Evolutionary conservation across 2,329 filamentous ascomycete species (phyloP), one percentile per base, ranked within the genome.

Genomic region (Pezicula rhizophila): DNA sequence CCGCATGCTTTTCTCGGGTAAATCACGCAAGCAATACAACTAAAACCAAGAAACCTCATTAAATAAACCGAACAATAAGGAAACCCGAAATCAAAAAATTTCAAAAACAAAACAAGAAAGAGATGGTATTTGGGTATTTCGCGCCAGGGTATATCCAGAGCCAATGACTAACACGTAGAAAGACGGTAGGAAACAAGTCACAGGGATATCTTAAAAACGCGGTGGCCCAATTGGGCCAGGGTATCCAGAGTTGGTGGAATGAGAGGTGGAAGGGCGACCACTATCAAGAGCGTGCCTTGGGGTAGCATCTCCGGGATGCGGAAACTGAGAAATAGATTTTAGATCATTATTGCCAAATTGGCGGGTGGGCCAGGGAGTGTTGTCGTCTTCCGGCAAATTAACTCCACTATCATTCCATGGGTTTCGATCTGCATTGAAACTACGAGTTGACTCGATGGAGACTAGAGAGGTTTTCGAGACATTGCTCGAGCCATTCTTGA

Each of bases 361-460:
- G 56, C 81, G 80, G 45, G 70, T 70, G 46, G 76, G 70, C 80
- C 81, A 84, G 35, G 78, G 77, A 57, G 78, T 74, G 49, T 70
- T 62, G 59, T 96, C 90, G 56, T 96, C 89, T 62, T 96, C 92
- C 54, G 87, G 78, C 58, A 96, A 82, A 66, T 96, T 96, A 65
- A 96, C 90, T 61, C 91, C 92, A 64, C 89, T 95, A 68, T 97
- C 92, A 67, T 96, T 96, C 92, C 92, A 97, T 53, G 91, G 91
- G 71, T 96, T 96, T 69, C 91, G 87, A 68, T 96, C 95, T 59
- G 89, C 89, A 55, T 84, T 84, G 68, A 85, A 84, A 73, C 90
- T 96, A 65, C 92, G 87, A 33, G 90, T 90, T 43, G 91, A 96
- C 70, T 97, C 92, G 68, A 96, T 91, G 54, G 90, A 96, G 59